Evolutionary conservation across 306 rosid genomes (phyloP).

Genomic region (Rosa rugosa): DNA sequence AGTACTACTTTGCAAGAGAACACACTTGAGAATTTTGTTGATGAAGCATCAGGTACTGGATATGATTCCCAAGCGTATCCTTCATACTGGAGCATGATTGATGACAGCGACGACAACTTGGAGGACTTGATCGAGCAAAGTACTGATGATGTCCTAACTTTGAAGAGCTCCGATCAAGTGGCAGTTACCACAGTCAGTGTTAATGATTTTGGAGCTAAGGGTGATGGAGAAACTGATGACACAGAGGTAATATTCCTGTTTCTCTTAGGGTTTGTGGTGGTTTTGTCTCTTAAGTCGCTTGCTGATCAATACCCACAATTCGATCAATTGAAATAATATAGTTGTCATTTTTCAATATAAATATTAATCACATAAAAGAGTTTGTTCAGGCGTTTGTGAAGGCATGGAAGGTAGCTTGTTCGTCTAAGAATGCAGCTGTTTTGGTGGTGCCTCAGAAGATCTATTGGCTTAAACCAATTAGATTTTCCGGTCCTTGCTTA

Average conservation of each 20-base stretch:
- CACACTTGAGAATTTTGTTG: constrained; percentile 19
- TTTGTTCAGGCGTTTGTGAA: constrained; percentile 55
- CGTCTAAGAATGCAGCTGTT: constrained; percentile 34
- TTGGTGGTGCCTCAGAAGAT: constrained; percentile 38
- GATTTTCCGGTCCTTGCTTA: constrained; percentile 76
- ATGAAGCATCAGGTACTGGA: neutral
- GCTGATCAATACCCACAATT: neutral
- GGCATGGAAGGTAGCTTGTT: constrained; percentile 75
- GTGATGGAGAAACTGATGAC: constrained; percentile 51
- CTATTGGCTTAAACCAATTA: constrained; percentile 57
- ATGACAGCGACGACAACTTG: constrained; percentile 27
- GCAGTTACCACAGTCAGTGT: constrained; percentile 41
- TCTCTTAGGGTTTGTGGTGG: neutral
- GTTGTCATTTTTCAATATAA: neutral
- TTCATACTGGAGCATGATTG: constrained; percentile 22
- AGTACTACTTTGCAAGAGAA: constrained; percentile 30
- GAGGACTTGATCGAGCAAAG: constrained; percentile 35
- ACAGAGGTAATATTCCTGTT: constrained; percentile 41
- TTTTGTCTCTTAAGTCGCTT: neutral
- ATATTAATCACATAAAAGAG: neutral
- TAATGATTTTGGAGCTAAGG: constrained; percentile 58
- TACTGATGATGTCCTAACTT: constrained; percentile 12
- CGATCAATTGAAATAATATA: neutral
- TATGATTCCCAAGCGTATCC: constrained; percentile 26
- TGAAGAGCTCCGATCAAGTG: constrained; percentile 17